Base-by-base conservation (phyloP, 768 basidiomycete genomes). In the Pleurotus citrinopileatus region DNA sequence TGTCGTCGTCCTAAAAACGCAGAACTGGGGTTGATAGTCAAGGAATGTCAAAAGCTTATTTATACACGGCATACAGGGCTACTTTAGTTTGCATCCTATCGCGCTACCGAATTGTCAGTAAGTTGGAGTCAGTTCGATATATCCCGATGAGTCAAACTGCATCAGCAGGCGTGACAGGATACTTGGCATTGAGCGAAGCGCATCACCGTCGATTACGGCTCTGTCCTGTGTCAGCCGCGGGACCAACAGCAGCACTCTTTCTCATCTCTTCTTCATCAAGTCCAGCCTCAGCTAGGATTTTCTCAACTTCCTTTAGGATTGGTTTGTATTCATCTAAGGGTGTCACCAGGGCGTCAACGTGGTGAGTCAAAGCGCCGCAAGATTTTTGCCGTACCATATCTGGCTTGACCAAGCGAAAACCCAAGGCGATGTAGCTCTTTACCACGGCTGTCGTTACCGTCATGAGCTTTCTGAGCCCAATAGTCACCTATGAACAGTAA, bases 231-330 rank as follows among this genome's bases (percentile, higher is more conserved):
- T 71, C 70, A 25, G 69, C 70, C 25, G 62, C 62, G 62, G 55
- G 65, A 52, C 70, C 75, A 5, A 70, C 77, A 15, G 72, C 76
- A 3, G 82, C 84, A 20, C 79, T 78, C 55, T 71, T 73, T 60
- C 75, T 75, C 79, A 91, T 89, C 61, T 92, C 90, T 19, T 89
- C 87, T 56, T 89, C 88, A 55, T 94, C 90, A 48, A 94, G 67
- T 0, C 91, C 93, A 0, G 94, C 92, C 60, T 91, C 91, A 8
- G 79, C 81, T 47, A 93, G 67, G 38, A 94, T 94, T 59, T 80
- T 86, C 64, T 92, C 91, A 2, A 94, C 87, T 64, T 94, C 89
- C 57, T 85, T 73, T 15, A 95, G 67, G 4, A 91, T 78, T 0
- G 92, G 94, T 61, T 92, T 90, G 64, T 96, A 96, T 29, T 73